A percentile compares a stretch with the other conserved stretches of the same genome.
Evolutionary conservation across 2,329 filamentous ascomycete genomes (phyloP).

Genomic region (Ophiocordyceps robertsii): DNA sequence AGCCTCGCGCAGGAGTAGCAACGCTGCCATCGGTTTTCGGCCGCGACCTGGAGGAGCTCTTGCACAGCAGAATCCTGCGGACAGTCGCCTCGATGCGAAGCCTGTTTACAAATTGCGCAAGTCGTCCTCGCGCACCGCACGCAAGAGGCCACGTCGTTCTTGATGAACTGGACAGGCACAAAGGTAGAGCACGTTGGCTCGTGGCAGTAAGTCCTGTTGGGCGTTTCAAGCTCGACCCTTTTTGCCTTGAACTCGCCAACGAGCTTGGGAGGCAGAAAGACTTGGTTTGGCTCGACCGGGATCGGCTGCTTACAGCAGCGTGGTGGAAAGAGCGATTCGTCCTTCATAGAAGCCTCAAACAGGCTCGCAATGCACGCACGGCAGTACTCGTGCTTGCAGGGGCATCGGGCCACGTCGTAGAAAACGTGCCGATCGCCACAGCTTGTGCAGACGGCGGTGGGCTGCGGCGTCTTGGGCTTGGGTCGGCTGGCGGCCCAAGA

Average conservation of each 20-base stretch:
- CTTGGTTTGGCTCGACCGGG: conserved; percentile 14
- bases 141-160: conserved; percentile 24
- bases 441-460: background rate
- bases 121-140: conserved; percentile 26
- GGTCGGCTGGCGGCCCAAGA: background rate
- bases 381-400: conserved; percentile 39
- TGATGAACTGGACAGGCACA: conserved; percentile 21
- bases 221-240: conserved; percentile 32
- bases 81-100: conserved; percentile 33
- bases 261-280: conserved; percentile 21
- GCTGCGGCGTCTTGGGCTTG: background rate
- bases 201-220: conserved; percentile 37
- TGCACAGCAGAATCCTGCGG: conserved; percentile 25
- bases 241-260: conserved; percentile 26
- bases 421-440: background rate
- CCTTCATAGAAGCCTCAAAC: conserved; percentile 24
- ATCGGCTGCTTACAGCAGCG: conserved; percentile 34
- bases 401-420: conserved; percentile 3
- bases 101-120: conserved; percentile 34
- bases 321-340: conserved; percentile 40
- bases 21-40: conserved; percentile 31
- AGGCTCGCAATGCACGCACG: conserved; percentile 27
- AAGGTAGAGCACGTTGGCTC: conserved; percentile 29
- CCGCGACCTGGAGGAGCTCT: conserved; percentile 24
- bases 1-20: conserved; percentile 30